A percentile compares a stretch with the other conserved stretches of the same genome.
Evolutionary conservation across 2,329 filamentous ascomycete species (phyloP).

Genomic region (Ascochyta lentis): DNA sequence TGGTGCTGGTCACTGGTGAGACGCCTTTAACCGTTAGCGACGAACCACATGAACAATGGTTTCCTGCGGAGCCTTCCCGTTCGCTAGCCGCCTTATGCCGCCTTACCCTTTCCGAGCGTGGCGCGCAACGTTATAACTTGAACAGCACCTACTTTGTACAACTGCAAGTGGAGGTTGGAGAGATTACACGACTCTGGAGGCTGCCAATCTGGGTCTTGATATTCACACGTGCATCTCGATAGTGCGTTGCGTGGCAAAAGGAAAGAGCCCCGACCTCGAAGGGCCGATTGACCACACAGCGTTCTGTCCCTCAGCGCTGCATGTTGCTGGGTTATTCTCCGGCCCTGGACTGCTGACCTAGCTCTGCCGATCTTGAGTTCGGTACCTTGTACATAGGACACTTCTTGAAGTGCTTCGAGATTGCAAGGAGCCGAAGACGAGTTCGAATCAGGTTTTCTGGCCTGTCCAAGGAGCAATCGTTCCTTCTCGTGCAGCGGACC

Average conservation of each 20-base stretch:
- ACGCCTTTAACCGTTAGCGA: conserved; percentile 10
- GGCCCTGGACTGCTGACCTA: not conserved
- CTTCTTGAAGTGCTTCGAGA: not conserved
- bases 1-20: conserved; percentile 1
- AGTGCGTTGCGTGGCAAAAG: not conserved
- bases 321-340: not conserved
- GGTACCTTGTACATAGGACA: not conserved
- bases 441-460: not conserved
- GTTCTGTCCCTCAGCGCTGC: not conserved
- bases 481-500: not conserved
- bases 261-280: conserved; percentile 6
- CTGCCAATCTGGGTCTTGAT: not conserved
- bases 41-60: conserved; percentile 5
- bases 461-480: not conserved
- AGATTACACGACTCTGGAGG: not conserved
- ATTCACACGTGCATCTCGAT: not conserved
- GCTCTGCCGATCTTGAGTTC: not conserved
- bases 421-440: not conserved
- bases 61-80: conserved; percentile 6
- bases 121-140: conserved; percentile 1
- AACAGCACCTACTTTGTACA: not conserved
- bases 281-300: not conserved
- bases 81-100: not conserved
- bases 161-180: not conserved
- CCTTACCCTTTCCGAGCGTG: not conserved